Evolutionary conservation across 352 stramenopile genomes (phyloP), one percentile per base, ranked within the genome.

Genomic region (Pythium oligandrum): DNA sequence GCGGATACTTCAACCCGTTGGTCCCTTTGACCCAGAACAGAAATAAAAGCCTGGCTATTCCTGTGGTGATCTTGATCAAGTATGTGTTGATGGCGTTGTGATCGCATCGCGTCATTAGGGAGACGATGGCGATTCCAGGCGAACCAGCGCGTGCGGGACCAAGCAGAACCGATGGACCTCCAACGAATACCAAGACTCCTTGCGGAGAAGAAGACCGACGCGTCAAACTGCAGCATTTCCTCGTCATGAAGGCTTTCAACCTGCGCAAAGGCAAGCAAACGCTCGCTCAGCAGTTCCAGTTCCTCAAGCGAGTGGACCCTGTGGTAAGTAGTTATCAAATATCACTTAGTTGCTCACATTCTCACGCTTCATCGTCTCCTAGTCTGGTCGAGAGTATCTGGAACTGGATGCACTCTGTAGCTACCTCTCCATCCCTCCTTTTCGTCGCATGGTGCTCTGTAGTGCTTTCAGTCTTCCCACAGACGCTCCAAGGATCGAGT

Each of bases 221-320:
- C 1, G 53, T 78, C 11, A 87, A 91, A 60, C 59, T 92, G 55
- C 81, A 94, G 56, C 69, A 88, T 37, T 92, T 93, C 39, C 59
- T 92, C 37, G 70, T 90, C 40, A 71, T 92, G 55, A 87, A 86
- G 40, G 84, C 84, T 12, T 94, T 87, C 63, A 94, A 93, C 63
- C 50, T 90, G 42, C 79, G 84, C 32, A 71, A 74, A 37, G 54
- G 61, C 17, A 75, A 70, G 51, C 68, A 83, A 54, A 90, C 73
- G 3, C 55, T 94, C 37, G 60, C 63, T 2, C 64, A 93, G 57
- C 84, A 92, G 52, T 90, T 94, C 61, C 62, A 75, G 40, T 68
- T 57, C 35, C 60, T 91, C 10, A 66, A 65, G 43, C 71, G 71
- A 40, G 54, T 40, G 3, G 55, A 66, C n/a, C 2, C 44, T 3